A percentile compares a stretch with the other conserved stretches of the same genome.
Evolutionary conservation across 371 early-diverging fungal species (phyloP).

Genomic region (Syncephalastrum sp.): DNA sequence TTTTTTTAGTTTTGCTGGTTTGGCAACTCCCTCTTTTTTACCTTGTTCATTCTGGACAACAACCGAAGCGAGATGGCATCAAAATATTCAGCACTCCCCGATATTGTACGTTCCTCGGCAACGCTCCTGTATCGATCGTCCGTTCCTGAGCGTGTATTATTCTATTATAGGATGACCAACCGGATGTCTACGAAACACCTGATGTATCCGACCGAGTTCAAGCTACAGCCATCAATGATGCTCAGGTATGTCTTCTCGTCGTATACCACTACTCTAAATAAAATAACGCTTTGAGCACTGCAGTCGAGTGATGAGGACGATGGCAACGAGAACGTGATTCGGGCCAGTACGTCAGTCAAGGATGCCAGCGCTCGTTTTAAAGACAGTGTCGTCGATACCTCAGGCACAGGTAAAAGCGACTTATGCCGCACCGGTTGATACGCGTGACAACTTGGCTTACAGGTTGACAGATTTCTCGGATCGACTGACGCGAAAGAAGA

Average conservation of each 20-base stretch:
- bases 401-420: constrained; percentile 35
- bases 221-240: constrained; percentile 49
- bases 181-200: constrained; percentile 86
- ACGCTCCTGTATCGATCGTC: background rate
- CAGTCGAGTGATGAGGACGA: constrained; percentile 53
- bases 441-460: background rate
- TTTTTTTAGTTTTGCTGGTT: too few relatives aligned
- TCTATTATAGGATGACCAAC: constrained; percentile 65
- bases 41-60: too few relatives aligned
- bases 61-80: constrained; percentile 37
- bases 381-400: constrained; percentile 45
- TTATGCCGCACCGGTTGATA: background rate
- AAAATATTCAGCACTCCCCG: constrained; percentile 70
- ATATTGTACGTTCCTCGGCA: constrained; percentile 53
- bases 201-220: constrained; percentile 52
- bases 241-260: constrained; percentile 40
- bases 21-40: too few relatives aligned
- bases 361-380: constrained; percentile 62
- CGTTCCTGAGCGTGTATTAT: background rate
- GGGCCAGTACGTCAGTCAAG: constrained; percentile 53
- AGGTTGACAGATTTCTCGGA: constrained; percentile 61
- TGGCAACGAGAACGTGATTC: constrained; percentile 59
- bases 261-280: background rate
- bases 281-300: background rate
- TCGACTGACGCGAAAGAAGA: constrained; percentile 59